Evolutionary conservation across 495 filamentous ascomycete species (phyloP), one percentile per base, ranked within the genome.

Genomic region (Aspergillus coremiiformis): DNA sequence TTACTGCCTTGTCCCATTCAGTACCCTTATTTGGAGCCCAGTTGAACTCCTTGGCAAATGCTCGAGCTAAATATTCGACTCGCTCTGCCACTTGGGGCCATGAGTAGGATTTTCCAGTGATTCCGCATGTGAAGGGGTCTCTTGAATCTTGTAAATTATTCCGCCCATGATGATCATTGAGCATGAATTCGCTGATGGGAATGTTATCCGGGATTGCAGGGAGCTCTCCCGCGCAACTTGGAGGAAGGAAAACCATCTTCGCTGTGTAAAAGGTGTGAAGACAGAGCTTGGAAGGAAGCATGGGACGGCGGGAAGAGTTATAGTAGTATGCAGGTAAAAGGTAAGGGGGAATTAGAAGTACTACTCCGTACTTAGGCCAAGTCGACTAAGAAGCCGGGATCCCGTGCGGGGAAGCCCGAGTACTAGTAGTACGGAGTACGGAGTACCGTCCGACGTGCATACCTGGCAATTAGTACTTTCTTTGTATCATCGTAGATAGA

Each of bases 1-100:
- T 84, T 43, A 90, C 58, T 20, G 90, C 83, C 69, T 93, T 96
- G 58, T 96, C 90, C 85, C 86, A 95, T 61, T 90, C 86, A 0
- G 79, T 80, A 19, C 88, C 89, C 52, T 78, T 58, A 56, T 92
- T 91, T 7, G 85, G 79, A 23, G 75, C 57, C 85, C 87, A 95
- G 44, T 80, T 83, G 57, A 93, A 69, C 55, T 87, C 82, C 60
- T 89, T 85, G 8, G 81, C 72, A 4, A 96, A 66, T 4, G 78
- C 83, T 47, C 84, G 78, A 12, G 89, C 80, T n/a, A 95, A 73
- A 39, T 76, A 70, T 15, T 90, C 81, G 3, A 86, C 79, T 2
- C 89, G 79, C 39, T 84, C 76, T 24, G 75, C 79, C 19, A 89
- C 76, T 55, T 93, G 81, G 14, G 73, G 58, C 15, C 78, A 71